phyloP scores from a whole-genome alignment of 2,329 filamentous ascomycete genomes.

The Ophiosphaerella herpotricha region DNA sequence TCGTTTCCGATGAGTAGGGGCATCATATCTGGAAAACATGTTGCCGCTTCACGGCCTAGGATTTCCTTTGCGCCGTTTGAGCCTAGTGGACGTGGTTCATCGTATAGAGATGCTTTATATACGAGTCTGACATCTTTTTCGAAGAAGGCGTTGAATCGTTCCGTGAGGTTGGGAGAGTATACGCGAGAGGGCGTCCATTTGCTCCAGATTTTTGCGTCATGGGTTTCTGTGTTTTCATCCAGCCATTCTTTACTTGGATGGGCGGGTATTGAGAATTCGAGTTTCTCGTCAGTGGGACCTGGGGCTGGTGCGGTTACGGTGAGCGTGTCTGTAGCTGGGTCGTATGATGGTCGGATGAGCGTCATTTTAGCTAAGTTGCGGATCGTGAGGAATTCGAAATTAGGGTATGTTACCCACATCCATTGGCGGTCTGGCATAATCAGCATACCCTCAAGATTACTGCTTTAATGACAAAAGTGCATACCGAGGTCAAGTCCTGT shows the following conservation, averaged over 20 bases:
- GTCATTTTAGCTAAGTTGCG: conserved; percentile 66
- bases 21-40: conserved; percentile 65
- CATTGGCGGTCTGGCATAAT: conserved; percentile 59
- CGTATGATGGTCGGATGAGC: conserved; percentile 61
- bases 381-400: conserved; percentile 65
- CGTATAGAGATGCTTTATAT: conserved; percentile 61
- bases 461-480: not conserved
- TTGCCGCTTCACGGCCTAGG: conserved; percentile 59
- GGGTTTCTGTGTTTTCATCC: conserved; percentile 55
- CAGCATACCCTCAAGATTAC: conserved; percentile 1
- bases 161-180: conserved; percentile 58
- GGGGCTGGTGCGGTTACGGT: conserved; percentile 54
- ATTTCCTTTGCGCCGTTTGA: conserved; percentile 61
- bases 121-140: conserved; percentile 60
- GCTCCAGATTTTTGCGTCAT: conserved; percentile 62
- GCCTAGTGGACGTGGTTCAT: conserved; percentile 56
- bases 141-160: conserved; percentile 61
- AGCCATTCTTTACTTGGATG: conserved; percentile 61
- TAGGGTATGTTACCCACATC: conserved; percentile 65
- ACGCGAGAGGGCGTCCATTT: conserved; percentile 61
- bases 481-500: conserved; percentile 61
- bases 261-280: conserved; percentile 58
- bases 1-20: conserved; percentile 61
- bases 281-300: conserved; percentile 35
- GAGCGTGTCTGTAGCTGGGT: conserved; percentile 52